Percentiles rank a stretch among this genome's conserved stretches.
Conservation (phyloP, 106 monocot genomes). For the Platanthera zijinensis region DNA sequence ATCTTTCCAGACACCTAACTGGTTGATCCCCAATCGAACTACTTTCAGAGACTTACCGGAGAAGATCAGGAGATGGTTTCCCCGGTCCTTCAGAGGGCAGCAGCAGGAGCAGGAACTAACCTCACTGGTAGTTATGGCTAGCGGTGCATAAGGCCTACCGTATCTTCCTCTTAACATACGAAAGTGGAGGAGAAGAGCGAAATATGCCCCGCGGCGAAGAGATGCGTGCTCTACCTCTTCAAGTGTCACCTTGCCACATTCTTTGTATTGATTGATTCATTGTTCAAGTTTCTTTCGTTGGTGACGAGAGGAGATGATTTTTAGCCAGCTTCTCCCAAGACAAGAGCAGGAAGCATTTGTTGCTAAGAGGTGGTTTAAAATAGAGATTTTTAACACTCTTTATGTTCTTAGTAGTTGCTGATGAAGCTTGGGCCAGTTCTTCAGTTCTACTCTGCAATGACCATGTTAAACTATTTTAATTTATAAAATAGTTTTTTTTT, state of each 20-base stretch:
- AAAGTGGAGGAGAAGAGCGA: background rate
- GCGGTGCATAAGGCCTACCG: background rate
- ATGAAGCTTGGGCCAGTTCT: too few species aligned
- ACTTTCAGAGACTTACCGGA: conserved; percentile 52
- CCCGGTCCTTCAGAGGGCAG: conserved; percentile 29
- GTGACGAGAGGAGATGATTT: too few species aligned
- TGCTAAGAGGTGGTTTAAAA: too few species aligned
- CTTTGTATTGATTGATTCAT: conserved; percentile 3
- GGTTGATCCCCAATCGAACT: background rate
- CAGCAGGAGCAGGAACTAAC: conserved; percentile 68
- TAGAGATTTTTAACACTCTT: too few species aligned
- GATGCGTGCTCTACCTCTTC: background rate
- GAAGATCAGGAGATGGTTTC: conserved; percentile 35
- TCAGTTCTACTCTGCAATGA: too few species aligned
- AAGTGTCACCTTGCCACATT: background rate
- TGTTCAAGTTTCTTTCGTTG: background rate
- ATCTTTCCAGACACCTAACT: background rate
- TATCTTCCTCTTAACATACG: background rate
- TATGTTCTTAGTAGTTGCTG: too few species aligned
- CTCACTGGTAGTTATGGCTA: conserved; percentile 53
- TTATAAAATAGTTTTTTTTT: too few species aligned
- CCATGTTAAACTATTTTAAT: too few species aligned
- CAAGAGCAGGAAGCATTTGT: too few species aligned
- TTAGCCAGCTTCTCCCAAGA: too few species aligned
- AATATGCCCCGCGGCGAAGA: background rate